Base-by-base conservation (phyloP, 176 grass and related monocot genomes). In the Saccharum spontaneum region DNA sequence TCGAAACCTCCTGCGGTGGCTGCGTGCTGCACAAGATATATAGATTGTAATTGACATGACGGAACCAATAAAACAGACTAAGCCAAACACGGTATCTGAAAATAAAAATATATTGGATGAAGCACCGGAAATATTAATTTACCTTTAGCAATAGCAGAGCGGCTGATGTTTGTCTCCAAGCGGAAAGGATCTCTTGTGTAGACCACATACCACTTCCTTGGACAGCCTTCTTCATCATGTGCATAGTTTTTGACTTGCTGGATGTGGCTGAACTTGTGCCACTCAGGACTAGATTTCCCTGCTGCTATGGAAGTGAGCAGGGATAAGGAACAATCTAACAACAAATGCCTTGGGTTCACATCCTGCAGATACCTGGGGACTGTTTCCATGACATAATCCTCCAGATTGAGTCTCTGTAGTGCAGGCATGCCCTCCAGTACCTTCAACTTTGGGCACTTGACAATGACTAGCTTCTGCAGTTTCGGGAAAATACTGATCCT, bases 131-230 rank as follows among this genome's bases (percentile, higher is more conserved):
- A n/a, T n/a, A n/a, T n/a, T n/a, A n/a, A n/a, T n/a, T n/a, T n/a
- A n/a, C 36, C 36, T 36, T 36, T 1, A 5, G 36, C 36, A 36
- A 36, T 36, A 36, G 36, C 36, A 36, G 36, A 36, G 36, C 36
- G 36, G 36, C 36, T 36, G 36, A 36, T 36, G 24, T 83, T 75
- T 49, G 70, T 83, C 28, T 83, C 71, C 13, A 77, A 43, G 10
- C 3, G 40, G 48, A 33, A 59, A 26, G 83, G 64, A 4, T 57
- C 4, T 41, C 64, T 33, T 78, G 46, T 69, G 64, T 85, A 76
- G 0, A 36, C 4, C 4, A 82, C 11, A 2, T 34, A 54, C 70
- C 57, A 75, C 52, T 54, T 74, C 38, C 12, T 70, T 7, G 1
- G 0, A 70, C n/a, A 30, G 26, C n/a, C n/a, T n/a, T n/a, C 28